Evolutionary conservation across 305 asterid species (phyloP).

Genomic region (Plantago lanceolata): DNA sequence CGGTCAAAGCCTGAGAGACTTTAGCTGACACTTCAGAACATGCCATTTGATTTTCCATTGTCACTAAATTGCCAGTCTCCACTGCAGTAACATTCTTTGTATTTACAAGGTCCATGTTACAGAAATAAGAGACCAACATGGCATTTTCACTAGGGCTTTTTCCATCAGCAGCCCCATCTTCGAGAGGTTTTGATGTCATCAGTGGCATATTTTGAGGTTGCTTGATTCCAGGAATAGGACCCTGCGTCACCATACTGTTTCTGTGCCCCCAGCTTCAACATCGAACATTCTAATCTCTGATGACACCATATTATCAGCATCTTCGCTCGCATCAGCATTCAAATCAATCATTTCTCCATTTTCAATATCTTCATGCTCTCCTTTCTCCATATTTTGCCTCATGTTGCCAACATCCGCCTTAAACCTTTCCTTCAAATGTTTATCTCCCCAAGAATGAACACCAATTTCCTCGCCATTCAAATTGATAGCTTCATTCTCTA

Average conservation of each 20-base stretch:
- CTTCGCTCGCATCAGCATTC: too few relatives aligned
- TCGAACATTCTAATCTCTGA: too few relatives aligned
- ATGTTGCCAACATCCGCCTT: slow-evolving; percentile 15
- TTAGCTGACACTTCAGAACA: slow-evolving; percentile 71
- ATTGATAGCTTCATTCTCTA: slow-evolving; percentile 49
- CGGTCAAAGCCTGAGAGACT: slow-evolving; percentile 48
- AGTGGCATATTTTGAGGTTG: slow-evolving; percentile 23
- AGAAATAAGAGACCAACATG: slow-evolving; percentile 27
- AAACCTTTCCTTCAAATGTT: slow-evolving; percentile 26
- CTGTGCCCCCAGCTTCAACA: too few relatives aligned
- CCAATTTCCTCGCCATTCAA: slow-evolving; percentile 28
- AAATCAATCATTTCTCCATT: too few relatives aligned
- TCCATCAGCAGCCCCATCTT: slow-evolving; percentile 23
- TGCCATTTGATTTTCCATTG: slow-evolving; percentile 45
- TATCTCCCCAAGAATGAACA: slow-evolving; percentile 9
- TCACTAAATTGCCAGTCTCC: slow-evolving; percentile 36
- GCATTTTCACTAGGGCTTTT: slow-evolving; percentile 24
- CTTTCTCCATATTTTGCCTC: not conserved
- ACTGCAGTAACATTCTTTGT: slow-evolving; percentile 24
- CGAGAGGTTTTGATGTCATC: too few relatives aligned
- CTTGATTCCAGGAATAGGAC: slow-evolving; percentile 27
- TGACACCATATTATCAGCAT: too few relatives aligned
- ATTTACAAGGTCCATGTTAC: slow-evolving; percentile 39
- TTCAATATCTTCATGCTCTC: too few relatives aligned
- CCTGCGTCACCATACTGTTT: too few relatives aligned